Evolutionary conservation across 768 basidiomycete genomes (phyloP).

Genomic region (Hypsizygus marmoreus): DNA sequence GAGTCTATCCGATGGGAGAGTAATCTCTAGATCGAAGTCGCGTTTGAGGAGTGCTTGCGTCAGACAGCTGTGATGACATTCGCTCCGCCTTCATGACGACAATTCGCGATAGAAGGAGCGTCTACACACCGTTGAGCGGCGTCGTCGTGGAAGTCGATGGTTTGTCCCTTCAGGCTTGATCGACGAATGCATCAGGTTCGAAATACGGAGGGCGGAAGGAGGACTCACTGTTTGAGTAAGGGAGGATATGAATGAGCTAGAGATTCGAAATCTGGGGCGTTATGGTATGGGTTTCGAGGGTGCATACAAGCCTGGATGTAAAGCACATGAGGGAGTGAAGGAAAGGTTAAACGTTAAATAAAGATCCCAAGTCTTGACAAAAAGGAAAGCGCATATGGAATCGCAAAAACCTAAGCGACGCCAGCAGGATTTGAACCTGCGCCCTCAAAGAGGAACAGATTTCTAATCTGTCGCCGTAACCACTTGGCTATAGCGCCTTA

Average conservation of each 20-base stretch:
- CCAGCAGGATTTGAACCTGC: slow-evolving; percentile 60
- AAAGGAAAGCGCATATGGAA: background rate
- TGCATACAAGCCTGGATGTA: slow-evolving; percentile 33
- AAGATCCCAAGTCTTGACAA: too few relatives aligned
- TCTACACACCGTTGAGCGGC: slow-evolving; percentile 64
- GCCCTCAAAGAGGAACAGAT: slow-evolving; percentile 51
- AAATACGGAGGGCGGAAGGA: background rate
- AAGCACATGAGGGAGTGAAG: background rate
- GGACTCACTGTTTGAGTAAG: slow-evolving; percentile 20
- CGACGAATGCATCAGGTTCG: background rate
- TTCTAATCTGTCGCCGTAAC: slow-evolving; percentile 79
- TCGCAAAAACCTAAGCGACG: slow-evolving; percentile 29
- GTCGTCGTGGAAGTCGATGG: slow-evolving; percentile 79
- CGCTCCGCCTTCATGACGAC: background rate
- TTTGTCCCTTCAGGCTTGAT: slow-evolving; percentile 25
- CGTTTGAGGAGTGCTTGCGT: slow-evolving; percentile 77
- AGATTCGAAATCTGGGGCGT: slow-evolving; percentile 53
- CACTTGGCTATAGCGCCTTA: slow-evolving; percentile 73
- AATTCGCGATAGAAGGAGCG: background rate
- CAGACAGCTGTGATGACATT: slow-evolving; percentile 53
- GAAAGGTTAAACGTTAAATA: background rate
- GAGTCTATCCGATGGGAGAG: slow-evolving; percentile 69
- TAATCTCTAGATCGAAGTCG: slow-evolving; percentile 68
- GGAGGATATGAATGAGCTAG: slow-evolving; percentile 61
- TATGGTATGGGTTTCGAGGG: slow-evolving; percentile 40